Conservation (phyloP, 768 basidiomycete genomes). For the Hysterangium stoloniferum region DNA sequence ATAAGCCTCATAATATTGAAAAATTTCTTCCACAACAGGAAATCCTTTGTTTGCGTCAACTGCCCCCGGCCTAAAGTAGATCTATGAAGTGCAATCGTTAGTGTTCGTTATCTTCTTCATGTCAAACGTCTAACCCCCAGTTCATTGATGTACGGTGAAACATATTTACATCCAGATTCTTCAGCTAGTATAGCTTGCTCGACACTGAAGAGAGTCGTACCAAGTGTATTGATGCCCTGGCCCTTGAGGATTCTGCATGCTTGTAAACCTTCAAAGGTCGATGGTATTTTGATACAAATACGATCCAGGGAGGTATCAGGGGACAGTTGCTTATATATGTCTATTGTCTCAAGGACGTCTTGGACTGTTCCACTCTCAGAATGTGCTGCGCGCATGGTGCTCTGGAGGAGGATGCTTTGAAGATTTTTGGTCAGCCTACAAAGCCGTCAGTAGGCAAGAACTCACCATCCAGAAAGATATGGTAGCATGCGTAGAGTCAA, state of each 20-base stretch:
- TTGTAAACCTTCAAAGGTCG: slow-evolving; percentile 42
- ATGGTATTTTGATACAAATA: slow-evolving; percentile 54
- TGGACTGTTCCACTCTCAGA: slow-evolving; percentile 1
- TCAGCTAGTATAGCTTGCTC: slow-evolving; percentile 48
- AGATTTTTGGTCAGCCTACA: neutral
- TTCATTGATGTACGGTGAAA: slow-evolving; percentile 51
- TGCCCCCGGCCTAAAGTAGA: slow-evolving; percentile 35
- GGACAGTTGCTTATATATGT: slow-evolving; percentile 2
- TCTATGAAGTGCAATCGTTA: slow-evolving; percentile 32
- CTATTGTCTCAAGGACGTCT: slow-evolving; percentile 2
- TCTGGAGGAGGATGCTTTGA: slow-evolving; percentile 5
- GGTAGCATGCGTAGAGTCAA: slow-evolving; percentile 7
- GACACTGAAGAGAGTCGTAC: slow-evolving; percentile 46
- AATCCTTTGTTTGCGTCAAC: slow-evolving; percentile 34
- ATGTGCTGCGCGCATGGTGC: neutral
- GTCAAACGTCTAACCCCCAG: slow-evolving; percentile 12
- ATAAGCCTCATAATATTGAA: slow-evolving; percentile 29
- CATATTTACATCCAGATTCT: slow-evolving; percentile 44
- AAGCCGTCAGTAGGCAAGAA: neutral
- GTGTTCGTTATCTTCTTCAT: too few species aligned
- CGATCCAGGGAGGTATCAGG: slow-evolving; percentile 28
- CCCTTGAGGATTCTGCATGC: slow-evolving; percentile 40
- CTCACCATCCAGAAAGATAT: slow-evolving; percentile 6
- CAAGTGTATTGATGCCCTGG: slow-evolving; percentile 44
- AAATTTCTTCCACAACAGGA: slow-evolving; percentile 31